Evolutionary conservation across 108 stramenopile species (phyloP).

Genomic region (Fragilaria crotonensis): DNA sequence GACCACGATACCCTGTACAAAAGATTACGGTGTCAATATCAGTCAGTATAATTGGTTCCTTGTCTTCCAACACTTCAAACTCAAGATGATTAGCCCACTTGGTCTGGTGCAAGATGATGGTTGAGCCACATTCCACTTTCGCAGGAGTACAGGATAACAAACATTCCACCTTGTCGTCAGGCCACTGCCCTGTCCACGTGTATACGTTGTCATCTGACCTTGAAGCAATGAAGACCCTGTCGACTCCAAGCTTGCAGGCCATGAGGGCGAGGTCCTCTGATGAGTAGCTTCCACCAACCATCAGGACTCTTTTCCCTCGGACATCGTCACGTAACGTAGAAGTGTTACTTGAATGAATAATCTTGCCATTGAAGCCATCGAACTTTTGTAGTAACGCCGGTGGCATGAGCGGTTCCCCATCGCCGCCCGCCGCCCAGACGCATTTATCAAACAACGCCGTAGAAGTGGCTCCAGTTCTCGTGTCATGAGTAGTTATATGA

Average conservation of each 20-base stretch:
- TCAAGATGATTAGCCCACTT: neutral
- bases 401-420: constrained; percentile 36
- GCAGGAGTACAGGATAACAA: neutral
- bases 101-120: constrained; percentile 3
- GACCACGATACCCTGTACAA: constrained; percentile 44
- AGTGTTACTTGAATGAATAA: constrained; percentile 39
- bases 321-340: constrained; percentile 12
- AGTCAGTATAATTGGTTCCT: constrained; percentile 9
- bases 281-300: constrained; percentile 46
- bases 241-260: constrained; percentile 37
- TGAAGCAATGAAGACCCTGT: constrained; percentile 19
- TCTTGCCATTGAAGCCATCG: constrained; percentile 11
- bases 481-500: constrained; percentile 13
- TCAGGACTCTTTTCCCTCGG: constrained; percentile 29
- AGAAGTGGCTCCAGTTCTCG: constrained; percentile 3
- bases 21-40: constrained; percentile 41
- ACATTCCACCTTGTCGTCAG: constrained; percentile 18
- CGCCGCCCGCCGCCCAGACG: constrained; percentile 57
- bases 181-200: constrained; percentile 31
- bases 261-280: constrained; percentile 55
- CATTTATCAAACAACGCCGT: constrained; percentile 38
- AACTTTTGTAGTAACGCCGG: constrained; percentile 5
- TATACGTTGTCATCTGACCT: constrained; percentile 14
- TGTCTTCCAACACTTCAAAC: neutral
- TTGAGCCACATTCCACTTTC: constrained; percentile 9